A percentile compares a stretch with the other conserved stretches of the same genome.
These are phyloP conservation scores for Boletus sp. DNA, from an alignment of 1,284 basidiomycete genomes.

Conservation along the genomic window DNA sequence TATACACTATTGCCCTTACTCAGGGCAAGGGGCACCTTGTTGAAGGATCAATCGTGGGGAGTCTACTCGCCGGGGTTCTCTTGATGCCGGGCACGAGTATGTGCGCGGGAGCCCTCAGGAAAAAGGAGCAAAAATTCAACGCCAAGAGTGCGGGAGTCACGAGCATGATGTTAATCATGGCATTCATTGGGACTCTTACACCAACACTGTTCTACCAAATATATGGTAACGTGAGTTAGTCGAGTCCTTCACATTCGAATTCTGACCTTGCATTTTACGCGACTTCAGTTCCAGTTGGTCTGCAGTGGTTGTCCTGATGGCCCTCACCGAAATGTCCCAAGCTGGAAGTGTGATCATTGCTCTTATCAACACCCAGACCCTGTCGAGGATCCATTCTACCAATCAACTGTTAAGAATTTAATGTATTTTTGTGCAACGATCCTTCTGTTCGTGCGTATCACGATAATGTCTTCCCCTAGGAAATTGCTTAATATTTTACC, in stretches of 20 bases:
- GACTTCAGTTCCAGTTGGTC: conserved; percentile 82
- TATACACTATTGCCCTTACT: conserved; percentile 87
- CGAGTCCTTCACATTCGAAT: conserved; percentile 7
- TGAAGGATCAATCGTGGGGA: conserved; percentile 95
- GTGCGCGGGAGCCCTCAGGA: conserved; percentile 87
- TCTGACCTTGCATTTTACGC: conserved; percentile 4
- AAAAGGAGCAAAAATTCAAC: conserved; percentile 98
- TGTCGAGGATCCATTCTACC: conserved; percentile 92
- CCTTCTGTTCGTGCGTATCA: conserved; percentile 75
- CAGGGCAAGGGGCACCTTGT: conserved; percentile 91
- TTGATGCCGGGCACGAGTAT: conserved; percentile 97
- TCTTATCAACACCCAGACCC: conserved; percentile 96
- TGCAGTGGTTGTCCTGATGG: conserved; percentile 83
- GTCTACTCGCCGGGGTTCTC: conserved; percentile 90
- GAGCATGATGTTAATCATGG: conserved; percentile 99
- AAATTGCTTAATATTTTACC: conserved; percentile 8
- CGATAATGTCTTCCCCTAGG: background rate
- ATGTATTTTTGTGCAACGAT: conserved; percentile 94
- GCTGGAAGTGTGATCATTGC: conserved; percentile 87
- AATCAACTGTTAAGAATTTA: conserved; percentile 86
- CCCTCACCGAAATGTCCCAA: conserved; percentile 38
- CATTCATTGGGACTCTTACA: conserved; percentile 93
- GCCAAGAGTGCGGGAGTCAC: conserved; percentile 98
- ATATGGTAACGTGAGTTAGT: conserved; percentile 84
- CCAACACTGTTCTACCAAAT: conserved; percentile 99